A percentile compares a stretch with the other conserved stretches of the same genome.
Conservation (phyloP, 352 stramenopile genomes). For the Globisporangium uncinulatum region DNA sequence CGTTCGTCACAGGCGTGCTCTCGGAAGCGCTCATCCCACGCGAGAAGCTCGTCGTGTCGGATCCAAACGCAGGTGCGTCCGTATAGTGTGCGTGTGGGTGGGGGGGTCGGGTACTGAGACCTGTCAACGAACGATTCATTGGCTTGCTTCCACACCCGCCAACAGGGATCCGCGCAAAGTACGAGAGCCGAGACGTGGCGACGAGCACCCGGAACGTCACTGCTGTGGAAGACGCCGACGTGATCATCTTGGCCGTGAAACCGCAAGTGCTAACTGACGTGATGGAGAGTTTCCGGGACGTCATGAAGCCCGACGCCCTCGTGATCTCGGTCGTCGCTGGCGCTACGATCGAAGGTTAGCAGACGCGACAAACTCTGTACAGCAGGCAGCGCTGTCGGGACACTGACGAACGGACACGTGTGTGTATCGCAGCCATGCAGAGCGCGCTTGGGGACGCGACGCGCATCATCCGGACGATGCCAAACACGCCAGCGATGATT, state of each 20-base stretch:
- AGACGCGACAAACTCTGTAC: too few species aligned
- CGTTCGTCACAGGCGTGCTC: conserved; percentile 78
- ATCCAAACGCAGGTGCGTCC: conserved; percentile 53
- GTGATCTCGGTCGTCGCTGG: conserved; percentile 85
- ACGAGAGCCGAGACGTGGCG: conserved; percentile 42
- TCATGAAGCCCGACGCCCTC: conserved; percentile 51
- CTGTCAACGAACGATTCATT: too few species aligned
- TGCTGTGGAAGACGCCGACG: conserved; percentile 74
- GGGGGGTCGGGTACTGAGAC: background rate
- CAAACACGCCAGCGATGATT: conserved; percentile 95
- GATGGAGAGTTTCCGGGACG: conserved; percentile 51
- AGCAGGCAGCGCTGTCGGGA: too few species aligned
- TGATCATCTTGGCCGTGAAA: conserved; percentile 93
- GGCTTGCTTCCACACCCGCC: background rate
- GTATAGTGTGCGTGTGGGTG: background rate
- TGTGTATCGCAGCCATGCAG: conserved; percentile 32
- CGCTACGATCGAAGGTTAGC: conserved; percentile 56
- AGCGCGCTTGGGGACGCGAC: conserved; percentile 48
- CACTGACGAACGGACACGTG: too few species aligned
- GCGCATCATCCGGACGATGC: conserved; percentile 92
- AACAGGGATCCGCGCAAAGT: conserved; percentile 56
- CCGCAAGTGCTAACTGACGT: conserved; percentile 90
- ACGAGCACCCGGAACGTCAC: conserved; percentile 57
- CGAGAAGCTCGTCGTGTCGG: conserved; percentile 73
- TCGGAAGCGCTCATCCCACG: conserved; percentile 56